Evolutionary conservation across 345 rosid species (phyloP), one percentile per base, ranked within the genome.

Genomic region (Linum trigynum): DNA sequence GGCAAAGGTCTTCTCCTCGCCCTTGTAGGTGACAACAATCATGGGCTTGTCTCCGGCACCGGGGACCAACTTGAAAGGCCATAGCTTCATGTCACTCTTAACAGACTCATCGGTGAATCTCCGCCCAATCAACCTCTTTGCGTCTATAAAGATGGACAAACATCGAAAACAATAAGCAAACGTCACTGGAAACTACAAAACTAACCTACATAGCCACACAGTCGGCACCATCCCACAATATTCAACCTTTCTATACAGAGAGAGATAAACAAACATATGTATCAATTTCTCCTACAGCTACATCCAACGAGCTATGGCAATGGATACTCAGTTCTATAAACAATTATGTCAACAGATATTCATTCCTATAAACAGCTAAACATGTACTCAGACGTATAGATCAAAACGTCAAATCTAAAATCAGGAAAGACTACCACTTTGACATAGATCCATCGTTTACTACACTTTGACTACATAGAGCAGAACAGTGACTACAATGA

Each of bases 31-130:
- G 3, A 73, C 69, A 9, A 43, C 41, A 41, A 73, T 73, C 77
- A 73, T 73, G 12, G 77, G 77, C 72, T 73, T 73, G 36, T 73
- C 76, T 4, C 63, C 76, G 9, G 76, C 50, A 14, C 76, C 76
- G 10, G 76, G 4, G 42, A 65, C 43, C 23, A 73, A 35, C 72
- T 73, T 68, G 62, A 73, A 73, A 1, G 77, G 77, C 77, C 77
- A 73, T 7, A 68, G 55, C 69, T 73, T 73, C 4, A 73, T 61
- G 37, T 73, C 77, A 43, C 69, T 45, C 63, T 73, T 72, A 2
- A 73, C 77, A 4, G 77, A 68, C 3, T 69, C n/a, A 23, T 73
- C 77, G 4, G 41, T 5, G 4, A 60, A 69, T 38, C 77, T 68
- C 67, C 77, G 68, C 1, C 77, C 77, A 37, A 73, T 73, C 72